Base-by-base conservation (phyloP, 1,139 yeast species). In the Schwanniomyces etchellsii region DNA sequence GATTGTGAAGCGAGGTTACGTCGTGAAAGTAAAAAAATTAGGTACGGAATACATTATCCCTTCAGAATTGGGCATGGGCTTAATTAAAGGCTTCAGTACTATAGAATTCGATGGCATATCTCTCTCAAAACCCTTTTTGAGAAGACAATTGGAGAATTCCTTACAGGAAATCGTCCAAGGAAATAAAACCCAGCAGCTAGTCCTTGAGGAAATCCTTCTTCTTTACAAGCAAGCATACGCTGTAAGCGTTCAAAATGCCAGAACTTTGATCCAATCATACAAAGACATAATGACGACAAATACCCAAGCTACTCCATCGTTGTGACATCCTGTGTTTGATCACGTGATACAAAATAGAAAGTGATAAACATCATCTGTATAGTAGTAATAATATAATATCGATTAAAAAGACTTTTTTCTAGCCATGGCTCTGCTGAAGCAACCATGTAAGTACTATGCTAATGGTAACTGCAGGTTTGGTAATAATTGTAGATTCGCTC, bases 41-140 rank as follows among this genome's bases (percentile, higher is more conserved):
- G 38, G 45, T 26, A 52, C 42, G 48, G 42, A 72, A 59, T 35
- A 60, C 58, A 39, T 91, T 14, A 60, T 82, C 2, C 98, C 99
- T 0, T 81, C 96, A 0, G 74, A 74, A 7, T 60, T 93, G 5
- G 99, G 98, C 0, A 77, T 82, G 60, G 91, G 94, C 0, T 60
- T 93, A 7, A 91, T 88, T 16, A 93, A 82, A 47, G 96, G 96
- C 1, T 88, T 91, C 52, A 88, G 85, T 36, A 70, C 72, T 26
- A 75, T 93, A 40, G 88, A 83, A 6, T 70, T 85, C 32, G 81
- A 79, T 39, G 65, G 70, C 32, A 64, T 77, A 31, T 84, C 95
- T 1, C 63, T 93, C 35, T 81, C 96, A 0, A 91, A 91, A 45
- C 99, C 99, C 3, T 84, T 84, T 45, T 59, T 91, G 38, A 64